Conservation (phyloP, 768 basidiomycete species). For the Hericium alpestre region DNA sequence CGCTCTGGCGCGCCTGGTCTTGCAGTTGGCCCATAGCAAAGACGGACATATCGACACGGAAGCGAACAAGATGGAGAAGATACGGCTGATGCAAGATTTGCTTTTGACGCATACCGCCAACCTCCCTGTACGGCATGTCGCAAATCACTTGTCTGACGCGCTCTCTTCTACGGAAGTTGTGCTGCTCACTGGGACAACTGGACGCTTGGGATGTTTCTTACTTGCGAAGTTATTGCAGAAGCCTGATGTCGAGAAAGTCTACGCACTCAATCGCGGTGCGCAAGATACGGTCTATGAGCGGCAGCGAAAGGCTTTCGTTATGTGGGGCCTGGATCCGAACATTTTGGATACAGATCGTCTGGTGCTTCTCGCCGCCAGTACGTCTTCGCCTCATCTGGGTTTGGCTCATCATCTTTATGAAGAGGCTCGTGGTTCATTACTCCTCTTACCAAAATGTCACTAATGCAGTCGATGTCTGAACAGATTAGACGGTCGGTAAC, state of each 20-base stretch:
- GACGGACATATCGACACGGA: not conserved
- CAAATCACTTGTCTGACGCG: not conserved
- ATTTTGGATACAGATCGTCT: not conserved
- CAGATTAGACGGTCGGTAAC: not conserved
- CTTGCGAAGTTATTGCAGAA: not conserved
- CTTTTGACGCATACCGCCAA: not conserved
- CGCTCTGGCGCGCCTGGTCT: constrained; percentile 10
- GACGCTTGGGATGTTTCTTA: not conserved
- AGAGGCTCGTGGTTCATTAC: not conserved
- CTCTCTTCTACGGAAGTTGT: not conserved
- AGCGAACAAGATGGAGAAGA: not conserved
- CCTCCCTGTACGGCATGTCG: not conserved
- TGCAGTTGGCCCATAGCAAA: not conserved
- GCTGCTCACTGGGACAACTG: not conserved
- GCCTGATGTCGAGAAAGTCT: not conserved
- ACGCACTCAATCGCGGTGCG: not conserved
- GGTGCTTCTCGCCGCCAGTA: not conserved
- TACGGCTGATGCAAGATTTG: not conserved
- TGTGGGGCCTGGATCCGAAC: not conserved
- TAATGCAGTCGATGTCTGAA: not conserved
- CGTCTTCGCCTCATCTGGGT: not conserved
- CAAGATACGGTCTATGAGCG: not conserved
- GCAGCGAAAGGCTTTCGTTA: not conserved
- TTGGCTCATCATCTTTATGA: not conserved
- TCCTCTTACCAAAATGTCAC: not conserved